A percentile compares a stretch with the other conserved stretches of the same genome.
phyloP scores from a whole-genome alignment of 768 basidiomycete species.

The Coprinopsis cinerea region DNA sequence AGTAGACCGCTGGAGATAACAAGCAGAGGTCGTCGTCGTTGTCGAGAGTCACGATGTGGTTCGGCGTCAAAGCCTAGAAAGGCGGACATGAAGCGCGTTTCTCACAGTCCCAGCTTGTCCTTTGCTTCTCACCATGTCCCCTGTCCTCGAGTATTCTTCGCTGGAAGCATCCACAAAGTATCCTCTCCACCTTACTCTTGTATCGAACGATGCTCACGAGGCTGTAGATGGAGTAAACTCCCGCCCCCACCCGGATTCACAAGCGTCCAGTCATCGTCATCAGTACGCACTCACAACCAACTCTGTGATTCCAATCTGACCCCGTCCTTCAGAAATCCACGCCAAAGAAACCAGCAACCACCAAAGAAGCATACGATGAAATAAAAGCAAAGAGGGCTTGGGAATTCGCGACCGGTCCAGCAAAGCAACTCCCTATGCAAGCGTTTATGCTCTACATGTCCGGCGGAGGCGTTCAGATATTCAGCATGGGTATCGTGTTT shows the following conservation, averaged over 20 bases:
- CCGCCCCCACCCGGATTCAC: slow-evolving; percentile 65
- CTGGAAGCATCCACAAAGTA: slow-evolving; percentile 13
- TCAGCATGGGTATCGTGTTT: slow-evolving; percentile 94
- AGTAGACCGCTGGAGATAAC: background rate
- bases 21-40: background rate
- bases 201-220: background rate
- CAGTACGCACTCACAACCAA: slow-evolving; percentile 21
- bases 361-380: slow-evolving; percentile 49
- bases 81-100: background rate
- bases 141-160: slow-evolving; percentile 12
- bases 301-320: background rate
- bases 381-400: slow-evolving; percentile 79
- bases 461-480: slow-evolving; percentile 91
- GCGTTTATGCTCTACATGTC: slow-evolving; percentile 99
- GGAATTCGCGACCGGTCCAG: slow-evolving; percentile 79
- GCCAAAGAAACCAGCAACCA: slow-evolving; percentile 27
- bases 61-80: background rate
- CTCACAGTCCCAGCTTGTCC: background rate
- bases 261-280: slow-evolving; percentile 29
- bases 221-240: slow-evolving; percentile 54
- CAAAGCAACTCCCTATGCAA: slow-evolving; percentile 93
- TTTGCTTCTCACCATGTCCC: slow-evolving; percentile 7
- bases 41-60: background rate
- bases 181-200: background rate
- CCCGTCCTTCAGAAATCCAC: slow-evolving; percentile 32